Conservation (phyloP, 176 grass and related monocot species). For the Tillandsia leiboldiana region DNA sequence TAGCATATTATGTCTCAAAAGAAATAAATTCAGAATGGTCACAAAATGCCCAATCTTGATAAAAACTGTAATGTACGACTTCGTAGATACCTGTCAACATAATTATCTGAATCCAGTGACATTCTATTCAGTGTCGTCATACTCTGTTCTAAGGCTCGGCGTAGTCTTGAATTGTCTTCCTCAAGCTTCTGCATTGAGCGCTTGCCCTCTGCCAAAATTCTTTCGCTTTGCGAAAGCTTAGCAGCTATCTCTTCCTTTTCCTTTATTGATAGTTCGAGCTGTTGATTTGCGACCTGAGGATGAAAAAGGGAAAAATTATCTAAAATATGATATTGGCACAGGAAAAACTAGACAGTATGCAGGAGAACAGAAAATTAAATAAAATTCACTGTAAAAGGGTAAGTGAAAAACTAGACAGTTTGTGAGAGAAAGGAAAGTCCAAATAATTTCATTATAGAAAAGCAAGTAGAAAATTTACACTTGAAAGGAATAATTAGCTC, state of each 20-base stretch:
- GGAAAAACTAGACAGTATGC: background rate
- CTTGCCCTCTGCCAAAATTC: constrained; percentile 65
- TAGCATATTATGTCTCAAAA: background rate
- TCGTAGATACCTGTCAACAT: constrained; percentile 58
- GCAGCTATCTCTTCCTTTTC: constrained; percentile 52
- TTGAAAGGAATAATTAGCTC: no score
- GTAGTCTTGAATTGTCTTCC: constrained; percentile 90
- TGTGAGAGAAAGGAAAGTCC: no score
- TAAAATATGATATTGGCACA: background rate
- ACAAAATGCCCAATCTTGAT: background rate
- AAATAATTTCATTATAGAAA: no score
- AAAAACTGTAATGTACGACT: background rate
- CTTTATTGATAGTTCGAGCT: constrained; percentile 52
- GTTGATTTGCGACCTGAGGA: constrained; percentile 66
- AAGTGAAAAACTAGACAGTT: no score
- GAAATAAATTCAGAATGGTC: background rate
- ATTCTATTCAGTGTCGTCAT: constrained; percentile 87
- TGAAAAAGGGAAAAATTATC: background rate
- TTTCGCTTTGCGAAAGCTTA: constrained; percentile 67
- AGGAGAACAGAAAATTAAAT: background rate
- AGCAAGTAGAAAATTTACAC: no score
- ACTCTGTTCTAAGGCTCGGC: constrained; percentile 72
- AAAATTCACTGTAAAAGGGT: no score
- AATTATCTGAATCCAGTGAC: constrained; percentile 98
- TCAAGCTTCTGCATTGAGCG: constrained; percentile 87